phyloP scores from a whole-genome alignment of 2,329 filamentous ascomycete species.

The Talaromyces amestolkiae region DNA sequence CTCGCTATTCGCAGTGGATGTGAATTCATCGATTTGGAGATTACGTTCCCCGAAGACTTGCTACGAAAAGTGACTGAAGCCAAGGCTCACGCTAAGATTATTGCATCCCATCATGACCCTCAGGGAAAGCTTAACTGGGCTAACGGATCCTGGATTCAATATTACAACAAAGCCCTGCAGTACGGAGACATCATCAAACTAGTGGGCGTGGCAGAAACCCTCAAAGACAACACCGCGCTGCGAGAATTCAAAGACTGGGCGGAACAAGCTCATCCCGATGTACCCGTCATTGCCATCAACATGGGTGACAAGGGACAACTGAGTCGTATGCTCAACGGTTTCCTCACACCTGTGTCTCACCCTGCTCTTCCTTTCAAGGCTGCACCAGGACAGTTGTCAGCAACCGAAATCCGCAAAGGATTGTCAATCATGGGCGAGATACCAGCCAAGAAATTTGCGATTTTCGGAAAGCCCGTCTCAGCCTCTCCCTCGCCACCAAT shows the following conservation, averaged over 20 bases:
- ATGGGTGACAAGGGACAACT: constrained; percentile 88
- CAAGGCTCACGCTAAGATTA: constrained; percentile 75
- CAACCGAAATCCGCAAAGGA: constrained; percentile 78
- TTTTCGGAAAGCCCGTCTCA: constrained; percentile 83
- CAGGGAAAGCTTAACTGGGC: constrained; percentile 76
- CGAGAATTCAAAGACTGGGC: constrained; percentile 78
- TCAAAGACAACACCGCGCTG: constrained; percentile 85
- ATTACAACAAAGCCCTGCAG: constrained; percentile 85
- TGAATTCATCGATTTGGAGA: constrained; percentile 91
- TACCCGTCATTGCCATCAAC: constrained; percentile 91
- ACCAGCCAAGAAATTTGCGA: constrained; percentile 70
- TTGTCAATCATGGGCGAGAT: constrained; percentile 78
- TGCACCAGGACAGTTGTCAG: constrained; percentile 88
- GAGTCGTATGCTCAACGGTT: constrained; percentile 83
- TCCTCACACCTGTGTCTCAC: constrained; percentile 93
- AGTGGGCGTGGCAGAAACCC: constrained; percentile 70
- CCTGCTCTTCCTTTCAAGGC: constrained; percentile 86
- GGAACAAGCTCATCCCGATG: constrained; percentile 62
- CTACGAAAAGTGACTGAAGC: constrained; percentile 66
- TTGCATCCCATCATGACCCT: constrained; percentile 94
- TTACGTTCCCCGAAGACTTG: constrained; percentile 76
- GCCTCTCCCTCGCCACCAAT: constrained; percentile 82
- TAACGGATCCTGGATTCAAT: constrained; percentile 86
- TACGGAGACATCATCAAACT: constrained; percentile 94
- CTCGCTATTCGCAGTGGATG: constrained; percentile 78